Evolutionary conservation across 805 yeast genomes (phyloP).

Genomic region (Spathaspora sp.): DNA sequence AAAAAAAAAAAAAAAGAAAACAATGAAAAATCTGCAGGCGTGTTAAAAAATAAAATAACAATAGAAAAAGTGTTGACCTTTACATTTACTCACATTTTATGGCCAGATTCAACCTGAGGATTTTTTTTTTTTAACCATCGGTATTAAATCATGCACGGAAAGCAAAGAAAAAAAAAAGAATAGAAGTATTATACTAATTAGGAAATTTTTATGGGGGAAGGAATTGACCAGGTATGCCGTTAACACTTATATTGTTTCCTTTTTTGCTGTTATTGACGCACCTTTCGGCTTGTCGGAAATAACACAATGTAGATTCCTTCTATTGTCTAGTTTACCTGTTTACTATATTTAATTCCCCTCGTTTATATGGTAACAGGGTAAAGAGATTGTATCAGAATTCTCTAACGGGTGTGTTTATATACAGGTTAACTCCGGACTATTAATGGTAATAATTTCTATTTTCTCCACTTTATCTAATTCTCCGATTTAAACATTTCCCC

Average conservation of each 20-base stretch:
- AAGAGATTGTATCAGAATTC: no score
- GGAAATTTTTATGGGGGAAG: not conserved
- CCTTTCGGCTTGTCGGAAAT: not conserved
- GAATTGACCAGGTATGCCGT: not conserved
- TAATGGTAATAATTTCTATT: not conserved
- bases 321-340: not conserved
- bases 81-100: no score
- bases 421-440: not conserved
- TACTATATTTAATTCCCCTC: not conserved
- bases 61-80: no score
- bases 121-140: no score
- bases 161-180: not conserved
- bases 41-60: no score
- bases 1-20: no score
- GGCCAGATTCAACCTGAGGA: not conserved
- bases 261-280: no score
- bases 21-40: no score
- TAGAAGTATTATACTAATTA: not conserved
- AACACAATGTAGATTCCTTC: not conserved
- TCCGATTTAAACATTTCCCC: no score
- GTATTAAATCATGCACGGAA: not conserved
- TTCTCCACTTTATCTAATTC: no score
- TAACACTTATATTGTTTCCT: not conserved
- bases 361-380: not conserved
- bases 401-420: not conserved